Evolutionary conservation across 1,139 yeast genomes (phyloP).

Genomic region (Taphrina flavorubra): DNA sequence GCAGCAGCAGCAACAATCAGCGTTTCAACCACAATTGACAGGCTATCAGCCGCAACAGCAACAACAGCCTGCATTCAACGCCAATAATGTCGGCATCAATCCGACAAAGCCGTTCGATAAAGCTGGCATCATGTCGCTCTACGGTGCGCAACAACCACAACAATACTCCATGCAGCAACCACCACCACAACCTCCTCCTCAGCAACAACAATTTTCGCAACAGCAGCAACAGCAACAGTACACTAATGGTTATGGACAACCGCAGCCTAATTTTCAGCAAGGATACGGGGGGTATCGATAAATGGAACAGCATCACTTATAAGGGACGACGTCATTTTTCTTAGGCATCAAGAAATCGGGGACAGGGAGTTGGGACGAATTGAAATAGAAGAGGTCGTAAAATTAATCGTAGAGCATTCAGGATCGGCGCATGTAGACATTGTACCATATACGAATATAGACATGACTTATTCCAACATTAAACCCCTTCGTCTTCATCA

Average conservation of each 20-base stretch:
- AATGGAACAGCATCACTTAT: background rate
- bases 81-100: constrained; percentile 17
- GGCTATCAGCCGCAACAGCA: constrained; percentile 33
- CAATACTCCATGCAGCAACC: constrained; percentile 24
- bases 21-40: constrained; percentile 34
- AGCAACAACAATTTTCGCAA: constrained; percentile 21
- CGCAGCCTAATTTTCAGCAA: constrained; percentile 6
- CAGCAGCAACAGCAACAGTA: constrained; percentile 13
- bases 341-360: too few species aligned
- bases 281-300: constrained; percentile 12
- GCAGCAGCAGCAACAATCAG: constrained; percentile 8
- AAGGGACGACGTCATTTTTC: too few species aligned
- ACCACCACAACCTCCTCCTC: constrained; percentile 16
- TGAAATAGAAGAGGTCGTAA: too few species aligned
- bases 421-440: background rate
- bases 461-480: too few species aligned
- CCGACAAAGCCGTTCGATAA: constrained; percentile 38
- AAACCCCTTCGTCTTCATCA: too few species aligned
- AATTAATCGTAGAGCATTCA: background rate
- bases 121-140: constrained; percentile 37
- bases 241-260: constrained; percentile 3
- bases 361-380: too few species aligned
- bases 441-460: too few species aligned
- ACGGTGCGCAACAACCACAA: constrained; percentile 18
- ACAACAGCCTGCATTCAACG: constrained; percentile 19